Percentiles rank a stretch among this genome's conserved stretches.
phyloP scores from a whole-genome alignment of 2,329 filamentous ascomycete genomes.

The Fusarium sublunatum region DNA sequence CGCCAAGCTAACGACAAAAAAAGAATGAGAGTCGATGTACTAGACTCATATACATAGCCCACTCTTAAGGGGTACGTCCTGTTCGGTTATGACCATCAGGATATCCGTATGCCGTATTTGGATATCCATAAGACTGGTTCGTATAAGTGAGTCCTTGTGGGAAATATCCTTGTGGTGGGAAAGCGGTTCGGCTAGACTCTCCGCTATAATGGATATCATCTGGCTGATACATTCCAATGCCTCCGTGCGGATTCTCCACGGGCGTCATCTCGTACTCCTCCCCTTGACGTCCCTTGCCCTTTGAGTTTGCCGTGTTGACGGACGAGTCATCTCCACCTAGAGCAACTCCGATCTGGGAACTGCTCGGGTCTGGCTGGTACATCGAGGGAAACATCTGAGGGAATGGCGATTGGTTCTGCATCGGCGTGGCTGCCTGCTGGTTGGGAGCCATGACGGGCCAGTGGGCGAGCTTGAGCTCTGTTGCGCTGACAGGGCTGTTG shows the following conservation, averaged over 20 bases:
- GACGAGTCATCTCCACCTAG: conserved; percentile 29
- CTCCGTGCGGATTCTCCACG: conserved; percentile 53
- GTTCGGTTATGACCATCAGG: conserved; percentile 12
- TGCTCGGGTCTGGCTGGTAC: conserved; percentile 17
- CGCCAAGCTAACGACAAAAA: conserved; percentile 23
- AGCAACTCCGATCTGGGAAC: conserved; percentile 20
- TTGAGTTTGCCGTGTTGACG: conserved; percentile 16
- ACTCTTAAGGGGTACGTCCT: conserved; percentile 3
- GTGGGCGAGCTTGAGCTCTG: conserved; percentile 47
- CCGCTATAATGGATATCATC: not conserved
- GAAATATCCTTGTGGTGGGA: conserved; percentile 18
- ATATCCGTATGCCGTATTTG: conserved; percentile 7
- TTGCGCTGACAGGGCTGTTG: conserved; percentile 65
- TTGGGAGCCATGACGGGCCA: conserved; percentile 31
- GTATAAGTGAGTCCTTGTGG: conserved; percentile 6
- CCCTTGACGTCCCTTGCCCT: conserved; percentile 43
- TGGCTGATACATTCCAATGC: conserved; percentile 24
- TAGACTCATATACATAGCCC: not conserved
- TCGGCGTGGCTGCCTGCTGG: conserved; percentile 4
- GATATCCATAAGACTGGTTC: conserved; percentile 8
- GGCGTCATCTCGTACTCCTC: conserved; percentile 64
- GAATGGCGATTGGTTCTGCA: not conserved
- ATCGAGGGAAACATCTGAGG: conserved; percentile 11
- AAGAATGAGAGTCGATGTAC: conserved; percentile 1
- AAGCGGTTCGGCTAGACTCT: conserved; percentile 8